Percentiles rank a stretch among this genome's conserved stretches.
Evolutionary conservation across 2,329 filamentous ascomycete genomes (phyloP).

Genomic region (Aciculosporium take): DNA sequence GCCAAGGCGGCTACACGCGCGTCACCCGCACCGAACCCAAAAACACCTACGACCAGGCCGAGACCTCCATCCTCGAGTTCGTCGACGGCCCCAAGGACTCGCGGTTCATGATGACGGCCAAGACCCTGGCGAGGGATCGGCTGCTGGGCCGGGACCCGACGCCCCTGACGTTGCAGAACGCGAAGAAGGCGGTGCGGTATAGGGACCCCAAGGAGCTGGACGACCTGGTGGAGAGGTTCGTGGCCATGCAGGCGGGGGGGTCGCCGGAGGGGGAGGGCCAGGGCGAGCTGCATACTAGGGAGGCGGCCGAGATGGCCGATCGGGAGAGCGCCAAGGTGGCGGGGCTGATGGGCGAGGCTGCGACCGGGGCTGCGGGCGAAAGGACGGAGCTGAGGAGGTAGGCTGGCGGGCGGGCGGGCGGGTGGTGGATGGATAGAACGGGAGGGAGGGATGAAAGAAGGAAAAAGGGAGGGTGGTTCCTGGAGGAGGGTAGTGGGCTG

Average conservation of each 20-base stretch:
- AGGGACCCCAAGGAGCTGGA: slow-evolving; percentile 56
- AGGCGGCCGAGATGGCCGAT: slow-evolving; percentile 12
- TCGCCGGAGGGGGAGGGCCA: slow-evolving; percentile 6
- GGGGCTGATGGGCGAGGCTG: slow-evolving; percentile 18
- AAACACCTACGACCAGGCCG: slow-evolving; percentile 70
- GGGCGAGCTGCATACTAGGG: too few relatives aligned
- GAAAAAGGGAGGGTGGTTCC: background rate
- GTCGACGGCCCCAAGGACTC: slow-evolving; percentile 91
- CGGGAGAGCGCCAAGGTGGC: slow-evolving; percentile 19
- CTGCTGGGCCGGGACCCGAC: slow-evolving; percentile 43
- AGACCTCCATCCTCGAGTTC: slow-evolving; percentile 81
- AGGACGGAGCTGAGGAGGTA: slow-evolving; percentile 1
- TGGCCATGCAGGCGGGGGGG: slow-evolving; percentile 11
- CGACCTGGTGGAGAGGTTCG: slow-evolving; percentile 37
- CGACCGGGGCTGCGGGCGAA: slow-evolving; percentile 13
- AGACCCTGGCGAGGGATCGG: slow-evolving; percentile 56
- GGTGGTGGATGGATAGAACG: too few relatives aligned
- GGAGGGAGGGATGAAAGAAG: background rate
- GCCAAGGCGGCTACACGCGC: slow-evolving; percentile 88
- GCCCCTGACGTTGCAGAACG: slow-evolving; percentile 62
- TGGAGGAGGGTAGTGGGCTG: background rate
- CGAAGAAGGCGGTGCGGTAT: slow-evolving; percentile 73
- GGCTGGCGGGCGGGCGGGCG: background rate
- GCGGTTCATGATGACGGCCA: slow-evolving; percentile 86
- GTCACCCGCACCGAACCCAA: slow-evolving; percentile 83